Evolutionary conservation across 164 flowering plant genomes (phyloP).

Genomic region (Aristolochia californica): DNA sequence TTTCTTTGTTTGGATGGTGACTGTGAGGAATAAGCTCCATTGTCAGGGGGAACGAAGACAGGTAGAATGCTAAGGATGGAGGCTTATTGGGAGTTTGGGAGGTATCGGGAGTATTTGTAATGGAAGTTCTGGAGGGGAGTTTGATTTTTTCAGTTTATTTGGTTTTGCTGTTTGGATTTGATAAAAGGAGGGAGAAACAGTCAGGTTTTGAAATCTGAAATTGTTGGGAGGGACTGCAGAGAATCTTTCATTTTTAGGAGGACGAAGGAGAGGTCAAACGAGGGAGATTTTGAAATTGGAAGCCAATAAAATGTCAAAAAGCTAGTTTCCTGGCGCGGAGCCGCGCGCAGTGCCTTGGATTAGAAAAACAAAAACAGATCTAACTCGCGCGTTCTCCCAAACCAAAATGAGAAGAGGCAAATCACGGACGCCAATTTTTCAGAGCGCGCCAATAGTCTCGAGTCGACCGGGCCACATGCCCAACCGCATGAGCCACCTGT

Average conservation of each 20-base stretch:
- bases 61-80: neutral
- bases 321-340: no score
- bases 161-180: neutral
- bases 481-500: no score
- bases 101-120: slow-evolving; percentile 3
- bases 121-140: slow-evolving; percentile 14
- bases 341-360: no score
- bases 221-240: neutral
- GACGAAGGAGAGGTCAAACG: neutral
- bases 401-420: no score
- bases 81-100: neutral
- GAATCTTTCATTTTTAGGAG: neutral
- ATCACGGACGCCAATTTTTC: no score
- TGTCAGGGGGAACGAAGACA: slow-evolving; percentile 7
- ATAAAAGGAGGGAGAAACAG: neutral
- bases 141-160: neutral
- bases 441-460: no score
- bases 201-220: slow-evolving; percentile 1
- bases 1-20: slow-evolving; percentile 7
- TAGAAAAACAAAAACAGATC: no score
- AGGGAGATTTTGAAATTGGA: neutral
- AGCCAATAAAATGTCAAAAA: no score
- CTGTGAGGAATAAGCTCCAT: neutral
- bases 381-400: no score
- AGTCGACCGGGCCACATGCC: no score